Evolutionary conservation across 1,284 basidiomycete species (phyloP), one percentile per base, ranked within the genome.

Genomic region (Lentinula novae-zelandiae): DNA sequence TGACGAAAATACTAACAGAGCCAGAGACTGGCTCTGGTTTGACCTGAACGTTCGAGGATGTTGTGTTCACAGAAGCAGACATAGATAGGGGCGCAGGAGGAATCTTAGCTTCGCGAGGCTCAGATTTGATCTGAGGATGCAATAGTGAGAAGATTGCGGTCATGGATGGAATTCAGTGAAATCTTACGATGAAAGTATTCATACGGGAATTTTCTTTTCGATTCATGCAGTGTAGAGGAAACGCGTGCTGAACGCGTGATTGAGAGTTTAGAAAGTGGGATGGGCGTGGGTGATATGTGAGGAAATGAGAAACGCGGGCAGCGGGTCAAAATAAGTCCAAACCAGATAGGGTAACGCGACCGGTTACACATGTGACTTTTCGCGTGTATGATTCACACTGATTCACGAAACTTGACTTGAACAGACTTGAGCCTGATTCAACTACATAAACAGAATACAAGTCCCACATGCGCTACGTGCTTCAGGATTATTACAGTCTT

Each of bases 51-150:
- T 27, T 46, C 15, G 39, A 48, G 6, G 63, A 65, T 20, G 59
- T 50, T 53, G 53, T 62, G 20, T 53, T 62, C 27, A 62, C 52
- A 52, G 60, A 63, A 52, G 22, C 61, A 36, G 66, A 67, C 27
- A 65, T 62, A 9, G 64, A 61, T 10, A 71, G 66, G 52, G 71
- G 72, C 12, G 69, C 60, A 31, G 75, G 22, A n/a, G 59, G 59
- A 27, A 63, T 65, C 13, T 64, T 66, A 33, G 62, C 63, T 48
- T 80, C 78, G 59, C 70, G 68, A 5, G 77, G 79, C 62, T 82
- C 80, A 27, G 74, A 68, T 63, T 82, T 82, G 54, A 81, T 70
- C 40, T 65, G 39, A 58, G 46, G 64, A 63, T 31, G 53, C 61
- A 17, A 22, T 1, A 55, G 39, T 31, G 42, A 31, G 40, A 44